These are phyloP conservation scores for Elaeis guineensis DNA, from an alignment of 176 grass and related monocot genomes.

Conservation along the genomic window DNA sequence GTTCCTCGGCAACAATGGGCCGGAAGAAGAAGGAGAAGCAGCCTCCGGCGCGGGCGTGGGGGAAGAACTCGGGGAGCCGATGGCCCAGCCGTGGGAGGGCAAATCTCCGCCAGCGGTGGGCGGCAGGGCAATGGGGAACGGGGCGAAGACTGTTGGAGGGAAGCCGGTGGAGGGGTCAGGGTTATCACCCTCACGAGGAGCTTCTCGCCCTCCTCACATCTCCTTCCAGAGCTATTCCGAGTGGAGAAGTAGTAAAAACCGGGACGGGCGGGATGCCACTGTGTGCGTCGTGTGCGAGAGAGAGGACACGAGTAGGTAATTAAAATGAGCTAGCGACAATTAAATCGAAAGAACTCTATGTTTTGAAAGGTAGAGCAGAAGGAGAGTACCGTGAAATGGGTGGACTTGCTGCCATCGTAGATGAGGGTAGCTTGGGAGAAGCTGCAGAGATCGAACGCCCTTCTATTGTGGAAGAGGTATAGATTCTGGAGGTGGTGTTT, in stretches of 20 bases:
- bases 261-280: not conserved
- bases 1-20: slow-evolving; percentile 12
- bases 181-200: slow-evolving; percentile 30
- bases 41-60: not conserved
- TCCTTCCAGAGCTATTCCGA: not conserved
- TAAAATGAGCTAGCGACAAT: not conserved
- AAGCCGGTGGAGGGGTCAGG: slow-evolving; percentile 28
- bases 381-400: not conserved
- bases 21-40: not conserved
- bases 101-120: slow-evolving; percentile 28
- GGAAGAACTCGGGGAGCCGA: slow-evolving; percentile 1
- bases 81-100: slow-evolving; percentile 36
- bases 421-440: not conserved
- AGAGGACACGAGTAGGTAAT: too few relatives aligned
- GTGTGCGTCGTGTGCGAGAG: too few relatives aligned
- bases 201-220: slow-evolving; percentile 34
- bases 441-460: slow-evolving; percentile 9
- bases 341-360: too few relatives aligned
- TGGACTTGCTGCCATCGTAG: not conserved
- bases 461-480: slow-evolving; percentile 7
- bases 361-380: not conserved
- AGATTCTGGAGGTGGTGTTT: not conserved
- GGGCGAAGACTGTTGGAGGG: slow-evolving; percentile 4
- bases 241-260: not conserved
- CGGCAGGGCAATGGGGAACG: not conserved